Percentiles rank a stretch among this genome's conserved stretches.
Evolutionary conservation across 352 stramenopile species (phyloP).

Genomic region (Thalassiosira livingstoniorum): DNA sequence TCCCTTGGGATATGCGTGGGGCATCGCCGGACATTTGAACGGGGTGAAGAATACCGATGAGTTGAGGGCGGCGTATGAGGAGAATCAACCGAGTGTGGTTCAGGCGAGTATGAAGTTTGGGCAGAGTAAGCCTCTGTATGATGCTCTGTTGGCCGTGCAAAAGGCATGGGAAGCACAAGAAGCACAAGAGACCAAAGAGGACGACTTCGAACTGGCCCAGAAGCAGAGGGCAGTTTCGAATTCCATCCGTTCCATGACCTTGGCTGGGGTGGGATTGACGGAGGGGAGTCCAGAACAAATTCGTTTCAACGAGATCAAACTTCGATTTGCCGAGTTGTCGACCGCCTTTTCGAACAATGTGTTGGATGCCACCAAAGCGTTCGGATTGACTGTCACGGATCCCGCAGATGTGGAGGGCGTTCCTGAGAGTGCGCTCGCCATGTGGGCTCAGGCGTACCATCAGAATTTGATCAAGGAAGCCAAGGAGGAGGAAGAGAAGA

Average conservation of each 20-base stretch:
- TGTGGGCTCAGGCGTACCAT: slow-evolving; percentile 89
- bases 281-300: slow-evolving; percentile 88
- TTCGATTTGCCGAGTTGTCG: slow-evolving; percentile 91
- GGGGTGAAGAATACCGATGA: slow-evolving; percentile 96
- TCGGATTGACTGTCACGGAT: slow-evolving; percentile 90
- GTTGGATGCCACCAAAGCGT: slow-evolving; percentile 96
- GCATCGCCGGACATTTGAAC: slow-evolving; percentile 95
- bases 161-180: slow-evolving; percentile 54
- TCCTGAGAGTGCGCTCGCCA: slow-evolving; percentile 90
- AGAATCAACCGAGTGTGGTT: slow-evolving; percentile 92
- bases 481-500: slow-evolving; percentile 55
- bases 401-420: slow-evolving; percentile 90
- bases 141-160: slow-evolving; percentile 89
- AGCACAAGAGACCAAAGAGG: slow-evolving; percentile 15
- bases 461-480: slow-evolving; percentile 59
- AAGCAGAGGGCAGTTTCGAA: slow-evolving; percentile 90
- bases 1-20: slow-evolving; percentile 92
- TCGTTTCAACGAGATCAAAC: slow-evolving; percentile 95
- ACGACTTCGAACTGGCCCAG: slow-evolving; percentile 63
- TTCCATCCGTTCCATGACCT: slow-evolving; percentile 88
- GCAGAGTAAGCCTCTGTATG: slow-evolving; percentile 93
- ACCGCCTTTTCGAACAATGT: slow-evolving; percentile 97
- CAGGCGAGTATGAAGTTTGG: slow-evolving; percentile 91
- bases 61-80: slow-evolving; percentile 92
- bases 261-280: slow-evolving; percentile 93